phyloP scores from a whole-genome alignment of 2,329 filamentous ascomycete genomes.

The Exophiala aquamarina region DNA sequence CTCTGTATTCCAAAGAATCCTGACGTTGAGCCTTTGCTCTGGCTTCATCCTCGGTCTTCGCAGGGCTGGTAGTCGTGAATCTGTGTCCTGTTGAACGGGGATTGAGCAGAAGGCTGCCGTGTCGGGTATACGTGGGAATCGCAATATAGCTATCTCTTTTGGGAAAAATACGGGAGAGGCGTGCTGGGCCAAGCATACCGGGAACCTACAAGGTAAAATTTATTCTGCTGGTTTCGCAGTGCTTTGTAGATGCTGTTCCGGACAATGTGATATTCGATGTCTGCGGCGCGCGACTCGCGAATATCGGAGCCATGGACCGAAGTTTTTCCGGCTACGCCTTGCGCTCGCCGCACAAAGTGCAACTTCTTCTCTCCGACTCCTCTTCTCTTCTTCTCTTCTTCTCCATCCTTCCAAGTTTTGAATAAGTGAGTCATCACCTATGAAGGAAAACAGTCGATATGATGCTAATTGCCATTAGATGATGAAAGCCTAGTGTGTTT shows the following conservation, averaged over 20 bases:
- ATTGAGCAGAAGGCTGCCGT: no score
- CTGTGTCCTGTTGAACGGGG: constrained; percentile 6
- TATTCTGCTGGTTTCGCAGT: no score
- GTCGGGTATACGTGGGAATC: constrained; percentile 38
- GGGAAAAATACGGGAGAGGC: constrained; percentile 24
- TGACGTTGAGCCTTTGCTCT: background rate
- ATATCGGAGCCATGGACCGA: background rate
- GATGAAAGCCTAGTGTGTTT: constrained; percentile 98
- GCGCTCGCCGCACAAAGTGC: no score
- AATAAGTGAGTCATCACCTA: constrained; percentile 67
- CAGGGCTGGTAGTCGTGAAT: no score
- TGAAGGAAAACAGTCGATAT: background rate
- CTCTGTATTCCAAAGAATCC: background rate
- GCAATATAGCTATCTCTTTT: constrained; percentile 37
- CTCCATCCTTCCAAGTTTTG: constrained; percentile 99
- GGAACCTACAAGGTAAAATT: no score
- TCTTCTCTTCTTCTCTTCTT: constrained; percentile 53
- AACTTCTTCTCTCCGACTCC: no score
- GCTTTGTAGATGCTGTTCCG: no score
- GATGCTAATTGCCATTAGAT: constrained; percentile 15
- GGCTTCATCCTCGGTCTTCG: background rate
- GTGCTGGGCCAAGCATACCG: constrained; percentile 9
- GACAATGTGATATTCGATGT: no score
- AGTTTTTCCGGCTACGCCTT: background rate
- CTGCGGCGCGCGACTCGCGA: no score